phyloP scores from a whole-genome alignment of 2,329 filamentous ascomycete genomes.

The Colletotrichum sansevieriae region DNA sequence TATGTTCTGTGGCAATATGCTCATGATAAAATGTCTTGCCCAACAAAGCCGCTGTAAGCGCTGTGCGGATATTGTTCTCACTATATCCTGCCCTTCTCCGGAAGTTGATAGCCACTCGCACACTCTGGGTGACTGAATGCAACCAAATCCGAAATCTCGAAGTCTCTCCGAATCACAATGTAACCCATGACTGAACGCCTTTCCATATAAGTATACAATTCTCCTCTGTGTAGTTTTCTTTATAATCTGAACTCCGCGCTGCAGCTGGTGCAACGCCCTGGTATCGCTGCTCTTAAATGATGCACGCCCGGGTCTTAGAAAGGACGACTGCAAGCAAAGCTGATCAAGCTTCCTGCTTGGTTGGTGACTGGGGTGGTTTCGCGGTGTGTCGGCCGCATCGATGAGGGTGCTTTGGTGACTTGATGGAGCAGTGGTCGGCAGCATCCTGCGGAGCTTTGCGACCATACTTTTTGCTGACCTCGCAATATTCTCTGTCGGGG shows the following conservation, averaged over 20 bases:
- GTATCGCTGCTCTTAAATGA: conserved; percentile 1
- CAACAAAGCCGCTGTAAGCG: not conserved
- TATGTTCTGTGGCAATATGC: conserved; percentile 12
- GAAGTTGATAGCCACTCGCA: conserved; percentile 5
- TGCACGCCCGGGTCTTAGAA: not conserved
- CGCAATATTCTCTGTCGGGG: conserved; percentile 69
- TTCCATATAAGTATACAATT: conserved; percentile 6
- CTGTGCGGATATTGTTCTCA: not conserved
- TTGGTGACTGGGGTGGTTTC: conserved; percentile 39
- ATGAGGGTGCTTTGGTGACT: conserved; percentile 69
- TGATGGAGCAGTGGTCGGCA: conserved; percentile 68
- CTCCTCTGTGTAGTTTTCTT: conserved; percentile 8
- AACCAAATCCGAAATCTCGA: conserved; percentile 5
- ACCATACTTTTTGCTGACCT: conserved; percentile 70
- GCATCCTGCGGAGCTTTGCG: conserved; percentile 60
- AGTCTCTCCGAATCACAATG: not conserved
- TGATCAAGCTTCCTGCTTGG: not conserved
- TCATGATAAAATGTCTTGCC: conserved; percentile 1
- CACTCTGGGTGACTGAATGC: conserved; percentile 12
- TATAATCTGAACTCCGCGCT: not conserved
- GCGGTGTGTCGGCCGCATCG: conserved; percentile 69
- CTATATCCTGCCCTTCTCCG: not conserved
- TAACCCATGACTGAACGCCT: conserved; percentile 10
- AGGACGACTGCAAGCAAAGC: not conserved
- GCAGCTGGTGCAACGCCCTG: not conserved